These are phyloP conservation scores for Penicillium waksmanii DNA, from an alignment of 495 filamentous ascomycete genomes.

Conservation along the genomic window DNA sequence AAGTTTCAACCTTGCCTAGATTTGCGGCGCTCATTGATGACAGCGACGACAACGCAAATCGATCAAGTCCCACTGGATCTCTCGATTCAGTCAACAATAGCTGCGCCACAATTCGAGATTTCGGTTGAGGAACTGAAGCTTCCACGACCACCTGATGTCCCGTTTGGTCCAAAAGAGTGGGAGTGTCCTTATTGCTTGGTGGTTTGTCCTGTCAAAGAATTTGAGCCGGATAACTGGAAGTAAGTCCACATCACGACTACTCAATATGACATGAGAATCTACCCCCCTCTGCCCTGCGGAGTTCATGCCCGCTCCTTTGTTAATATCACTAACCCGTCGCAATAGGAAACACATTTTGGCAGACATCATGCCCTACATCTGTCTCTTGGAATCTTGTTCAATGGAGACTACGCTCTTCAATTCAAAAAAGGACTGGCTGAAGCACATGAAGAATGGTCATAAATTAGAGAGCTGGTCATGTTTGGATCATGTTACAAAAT, in stretches of 20 bases:
- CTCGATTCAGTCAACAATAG: background rate
- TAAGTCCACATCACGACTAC: background rate
- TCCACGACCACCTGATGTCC: background rate
- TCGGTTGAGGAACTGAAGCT: background rate
- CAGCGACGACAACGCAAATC: background rate
- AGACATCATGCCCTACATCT: slow-evolving; percentile 2
- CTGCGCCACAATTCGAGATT: background rate
- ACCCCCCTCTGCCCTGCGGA: background rate
- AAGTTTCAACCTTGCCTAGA: background rate
- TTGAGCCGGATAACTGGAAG: background rate
- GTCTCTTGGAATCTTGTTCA: background rate
- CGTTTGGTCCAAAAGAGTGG: background rate
- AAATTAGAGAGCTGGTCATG: background rate
- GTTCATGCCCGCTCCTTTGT: background rate
- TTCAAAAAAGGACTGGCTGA: background rate
- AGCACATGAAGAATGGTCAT: background rate
- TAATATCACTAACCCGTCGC: background rate
- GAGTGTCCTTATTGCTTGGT: background rate
- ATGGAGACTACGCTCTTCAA: background rate
- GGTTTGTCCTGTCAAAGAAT: background rate
- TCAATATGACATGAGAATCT: background rate
- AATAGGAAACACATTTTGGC: slow-evolving; percentile 3
- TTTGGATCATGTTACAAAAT: background rate
- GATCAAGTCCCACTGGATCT: background rate
- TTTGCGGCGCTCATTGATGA: background rate